These are phyloP conservation scores for Aspergillus baeticus DNA, from an alignment of 495 filamentous ascomycete species.

Conservation along the genomic window DNA sequence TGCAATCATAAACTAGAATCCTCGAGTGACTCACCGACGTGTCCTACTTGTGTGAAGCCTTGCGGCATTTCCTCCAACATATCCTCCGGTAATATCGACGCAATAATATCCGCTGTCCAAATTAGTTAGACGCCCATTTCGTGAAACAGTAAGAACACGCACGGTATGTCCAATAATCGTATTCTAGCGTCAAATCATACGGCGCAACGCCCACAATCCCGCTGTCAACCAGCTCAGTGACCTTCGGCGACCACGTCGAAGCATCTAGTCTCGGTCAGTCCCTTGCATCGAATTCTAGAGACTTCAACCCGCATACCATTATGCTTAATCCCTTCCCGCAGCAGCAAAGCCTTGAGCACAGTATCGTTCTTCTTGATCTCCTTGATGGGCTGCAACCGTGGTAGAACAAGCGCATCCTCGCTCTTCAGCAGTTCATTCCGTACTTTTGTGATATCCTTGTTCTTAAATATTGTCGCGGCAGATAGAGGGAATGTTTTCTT, in stretches of 20 bases:
- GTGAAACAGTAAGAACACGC: constrained; percentile 18
- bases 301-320: constrained; percentile 54
- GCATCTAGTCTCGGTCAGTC: constrained; percentile 49
- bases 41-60: constrained; percentile 83
- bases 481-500: constrained; percentile 67
- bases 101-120: constrained; percentile 72
- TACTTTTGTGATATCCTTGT: constrained; percentile 65
- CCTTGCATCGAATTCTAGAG: neutral
- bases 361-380: constrained; percentile 49
- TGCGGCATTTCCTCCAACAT: constrained; percentile 71
- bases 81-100: constrained; percentile 68
- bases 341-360: constrained; percentile 69
- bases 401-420: constrained; percentile 59
- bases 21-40: constrained; percentile 62
- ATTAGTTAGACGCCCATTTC: neutral
- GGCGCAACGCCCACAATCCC: constrained; percentile 67
- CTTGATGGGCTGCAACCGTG: constrained; percentile 55
- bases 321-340: constrained; percentile 65
- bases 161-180: constrained; percentile 85
- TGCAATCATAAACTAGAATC: neutral
- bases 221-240: constrained; percentile 66
- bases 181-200: constrained; percentile 73
- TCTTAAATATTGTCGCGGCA: constrained; percentile 75
- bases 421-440: constrained; percentile 56
- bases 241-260: constrained; percentile 67